These are phyloP conservation scores for Coemansia sp. DNA, from an alignment of 192 early-diverging fungal genomes.

Conservation along the genomic window DNA sequence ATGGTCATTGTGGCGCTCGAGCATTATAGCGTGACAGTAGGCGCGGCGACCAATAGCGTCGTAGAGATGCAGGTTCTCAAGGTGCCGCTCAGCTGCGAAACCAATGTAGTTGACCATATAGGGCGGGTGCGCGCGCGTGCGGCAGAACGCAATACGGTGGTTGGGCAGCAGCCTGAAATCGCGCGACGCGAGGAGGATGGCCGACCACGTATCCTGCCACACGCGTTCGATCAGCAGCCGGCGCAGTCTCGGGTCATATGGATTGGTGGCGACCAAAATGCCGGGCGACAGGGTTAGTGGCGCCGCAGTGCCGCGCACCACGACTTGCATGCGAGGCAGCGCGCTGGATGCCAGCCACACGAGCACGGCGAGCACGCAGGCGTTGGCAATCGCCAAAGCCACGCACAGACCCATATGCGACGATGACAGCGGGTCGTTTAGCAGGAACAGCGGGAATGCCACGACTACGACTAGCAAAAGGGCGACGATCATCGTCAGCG, in stretches of 20 bases:
- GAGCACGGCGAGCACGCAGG: constrained; percentile 45
- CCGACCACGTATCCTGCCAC: constrained; percentile 76
- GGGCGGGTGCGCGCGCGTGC: constrained; percentile 60
- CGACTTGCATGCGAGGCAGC: constrained; percentile 53
- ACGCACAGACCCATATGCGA: constrained; percentile 54
- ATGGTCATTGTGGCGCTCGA: constrained; percentile 40
- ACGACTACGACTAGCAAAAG: constrained; percentile 52
- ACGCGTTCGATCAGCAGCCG: constrained; percentile 61
- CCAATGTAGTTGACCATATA: constrained; percentile 69
- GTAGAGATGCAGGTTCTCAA: constrained; percentile 66
- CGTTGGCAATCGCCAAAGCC: constrained; percentile 51
- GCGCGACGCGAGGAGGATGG: constrained; percentile 60
- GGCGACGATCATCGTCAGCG: constrained; percentile 52
- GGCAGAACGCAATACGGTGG: constrained; percentile 59
- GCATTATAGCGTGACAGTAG: constrained; percentile 49
- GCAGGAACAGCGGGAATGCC: constrained; percentile 60
- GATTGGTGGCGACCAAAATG: constrained; percentile 32
- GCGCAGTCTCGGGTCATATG: constrained; percentile 49
- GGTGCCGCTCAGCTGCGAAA: constrained; percentile 66
- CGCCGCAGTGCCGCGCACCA: constrained; percentile 55
- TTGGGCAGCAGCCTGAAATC: constrained; percentile 60
- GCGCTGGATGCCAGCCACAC: constrained; percentile 41
- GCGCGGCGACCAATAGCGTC: constrained; percentile 58
- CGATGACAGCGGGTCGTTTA: constrained; percentile 52
- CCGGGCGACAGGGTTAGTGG: constrained; percentile 54